These are phyloP conservation scores for Kuraishia hungarica DNA, from an alignment of 805 yeast species.

Conservation along the genomic window DNA sequence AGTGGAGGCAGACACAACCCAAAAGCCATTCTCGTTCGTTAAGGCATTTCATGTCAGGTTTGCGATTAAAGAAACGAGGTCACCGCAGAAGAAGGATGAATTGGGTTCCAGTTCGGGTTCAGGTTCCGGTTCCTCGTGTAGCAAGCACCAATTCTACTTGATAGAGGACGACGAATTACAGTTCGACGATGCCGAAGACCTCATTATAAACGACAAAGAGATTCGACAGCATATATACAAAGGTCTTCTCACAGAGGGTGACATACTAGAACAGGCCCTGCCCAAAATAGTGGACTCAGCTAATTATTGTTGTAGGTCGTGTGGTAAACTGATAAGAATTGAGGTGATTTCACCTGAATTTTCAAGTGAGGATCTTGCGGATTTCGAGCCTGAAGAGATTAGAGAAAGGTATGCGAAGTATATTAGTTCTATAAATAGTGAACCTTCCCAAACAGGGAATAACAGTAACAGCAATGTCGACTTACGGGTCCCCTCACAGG, in stretches of 20 bases:
- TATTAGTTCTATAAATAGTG: slow-evolving; percentile 11
- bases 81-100: background rate
- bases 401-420: slow-evolving; percentile 26
- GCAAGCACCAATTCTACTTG: slow-evolving; percentile 7
- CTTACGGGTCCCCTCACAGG: slow-evolving; percentile 36
- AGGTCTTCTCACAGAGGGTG: background rate
- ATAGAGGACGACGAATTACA: slow-evolving; percentile 5
- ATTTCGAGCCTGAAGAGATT: slow-evolving; percentile 42
- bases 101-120: background rate
- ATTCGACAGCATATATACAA: background rate
- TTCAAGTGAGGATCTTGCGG: slow-evolving; percentile 32
- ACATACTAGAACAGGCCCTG: slow-evolving; percentile 11
- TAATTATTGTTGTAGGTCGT: slow-evolving; percentile 34
- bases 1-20: slow-evolving; percentile 2
- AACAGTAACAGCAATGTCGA: slow-evolving; percentile 6
- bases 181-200: slow-evolving; percentile 4
- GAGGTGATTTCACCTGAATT: slow-evolving; percentile 40
- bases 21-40: background rate
- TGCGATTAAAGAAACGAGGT: slow-evolving; percentile 1
- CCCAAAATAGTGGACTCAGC: slow-evolving; percentile 37
- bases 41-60: slow-evolving; percentile 5
- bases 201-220: slow-evolving; percentile 4
- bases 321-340: slow-evolving; percentile 41
- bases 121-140: background rate
- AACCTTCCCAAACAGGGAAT: background rate